Evolutionary conservation across 345 rosid genomes (phyloP), one percentile per base, ranked within the genome.

Genomic region (Eucalyptus brandiana): DNA sequence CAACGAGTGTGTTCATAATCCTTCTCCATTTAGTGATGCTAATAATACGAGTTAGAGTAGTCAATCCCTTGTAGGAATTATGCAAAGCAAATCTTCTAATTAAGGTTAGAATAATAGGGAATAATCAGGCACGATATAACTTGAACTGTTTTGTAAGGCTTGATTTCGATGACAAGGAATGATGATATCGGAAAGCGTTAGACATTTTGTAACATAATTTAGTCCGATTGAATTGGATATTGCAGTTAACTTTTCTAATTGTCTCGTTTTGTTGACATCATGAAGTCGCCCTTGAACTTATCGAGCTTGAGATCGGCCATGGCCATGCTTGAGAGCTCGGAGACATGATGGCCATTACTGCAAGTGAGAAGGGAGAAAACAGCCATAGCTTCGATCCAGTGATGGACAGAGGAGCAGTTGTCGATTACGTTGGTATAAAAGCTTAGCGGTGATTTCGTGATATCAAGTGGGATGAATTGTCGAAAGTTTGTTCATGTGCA

Each of bases 1-100:
- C 4, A 53, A 0, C 1, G 5, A 19, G 11, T 53, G 2, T 19
- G 58, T 21, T 2, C 23, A 21, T n/a, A n/a, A n/a, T 53, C 2
- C 2, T 53, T 53, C 11, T 21, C 11, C 2, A 53, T 53, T 53
- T 21, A 21, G 4, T 19, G 26, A 53, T 2, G 2, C 58, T 3
- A 53, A 53, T 53, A 21, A 21, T 21, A 7, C 21, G 58, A 26
- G 58, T 53, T 0, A 3, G 2, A 2, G 2, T 53, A 21, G 11
- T 53, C 58, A 53, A 53, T 11, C 58, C 58, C 26, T 53, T 8
- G 1, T 8, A 21, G 21, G 58, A 21, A 53, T 53, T 53, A 53
- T 53, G 58, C 58, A 53, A 53, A 53, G 11, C 58, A 53, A 53
- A 53, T 53, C 11, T 21, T 53, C 58, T 8, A 21, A 53, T 21